Percentiles rank a stretch among this genome's conserved stretches.
Evolutionary conservation across 441 rosid species (phyloP).

Genomic region (Jatropha podagrica): DNA sequence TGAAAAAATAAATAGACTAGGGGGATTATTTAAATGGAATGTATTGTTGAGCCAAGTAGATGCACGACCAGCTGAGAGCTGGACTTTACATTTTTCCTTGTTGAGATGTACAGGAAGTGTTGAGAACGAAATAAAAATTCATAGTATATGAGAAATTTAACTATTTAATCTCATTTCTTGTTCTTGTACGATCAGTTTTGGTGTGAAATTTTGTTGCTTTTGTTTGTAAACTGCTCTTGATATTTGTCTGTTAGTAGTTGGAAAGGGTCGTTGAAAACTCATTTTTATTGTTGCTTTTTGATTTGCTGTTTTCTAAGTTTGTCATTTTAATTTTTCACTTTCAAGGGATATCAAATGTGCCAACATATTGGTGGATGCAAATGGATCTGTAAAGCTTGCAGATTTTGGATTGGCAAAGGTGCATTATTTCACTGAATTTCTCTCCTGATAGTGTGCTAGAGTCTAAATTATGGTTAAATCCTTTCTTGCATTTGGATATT

Average conservation of each 20-base stretch:
- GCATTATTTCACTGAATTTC: conserved; percentile 12
- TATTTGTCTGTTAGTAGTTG: not conserved
- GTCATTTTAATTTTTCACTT: not conserved
- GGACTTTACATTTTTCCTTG: not conserved
- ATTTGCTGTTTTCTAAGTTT: conserved; percentile 13
- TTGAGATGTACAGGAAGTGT: not conserved
- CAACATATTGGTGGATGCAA: conserved; percentile 75
- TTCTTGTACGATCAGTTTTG: too few relatives aligned
- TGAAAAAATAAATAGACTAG: not conserved
- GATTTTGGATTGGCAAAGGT: conserved; percentile 98
- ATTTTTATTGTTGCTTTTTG: not conserved
- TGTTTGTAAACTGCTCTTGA: not conserved
- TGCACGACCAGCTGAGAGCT: not conserved
- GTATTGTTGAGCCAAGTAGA: not conserved
- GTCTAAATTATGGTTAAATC: not conserved
- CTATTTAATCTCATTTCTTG: not conserved
- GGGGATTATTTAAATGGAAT: not conserved
- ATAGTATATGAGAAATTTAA: not conserved
- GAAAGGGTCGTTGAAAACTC: not conserved
- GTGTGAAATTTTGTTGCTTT: not conserved
- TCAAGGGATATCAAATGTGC: conserved; percentile 91
- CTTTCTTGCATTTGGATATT: not conserved
- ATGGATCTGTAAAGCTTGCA: conserved; percentile 83
- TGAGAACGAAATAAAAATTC: not conserved
- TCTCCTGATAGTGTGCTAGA: not conserved